phyloP scores from a whole-genome alignment of 345 rosid species.

The Citrus glauca region DNA sequence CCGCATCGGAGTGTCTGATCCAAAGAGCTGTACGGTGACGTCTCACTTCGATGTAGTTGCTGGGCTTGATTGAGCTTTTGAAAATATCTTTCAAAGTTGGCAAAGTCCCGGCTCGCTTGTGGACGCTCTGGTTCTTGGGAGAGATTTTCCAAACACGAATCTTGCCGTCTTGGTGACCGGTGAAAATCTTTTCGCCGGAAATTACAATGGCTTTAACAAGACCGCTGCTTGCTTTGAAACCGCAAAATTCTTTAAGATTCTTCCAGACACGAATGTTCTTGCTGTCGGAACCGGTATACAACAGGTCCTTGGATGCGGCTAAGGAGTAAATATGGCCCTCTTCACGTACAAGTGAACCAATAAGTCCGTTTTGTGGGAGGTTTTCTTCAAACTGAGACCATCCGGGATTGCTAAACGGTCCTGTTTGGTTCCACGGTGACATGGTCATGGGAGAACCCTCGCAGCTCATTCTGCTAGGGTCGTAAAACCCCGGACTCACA shows the following conservation, averaged over 20 bases:
- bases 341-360: constrained; percentile 86
- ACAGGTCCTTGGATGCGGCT: constrained; percentile 77
- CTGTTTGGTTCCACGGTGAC: constrained; percentile 94
- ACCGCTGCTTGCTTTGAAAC: constrained; percentile 89
- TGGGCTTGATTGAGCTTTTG: constrained; percentile 79
- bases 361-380: constrained; percentile 54
- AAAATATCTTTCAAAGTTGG: constrained; percentile 86
- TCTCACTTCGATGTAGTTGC: constrained; percentile 76
- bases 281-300: constrained; percentile 94
- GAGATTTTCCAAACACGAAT: constrained; percentile 86
- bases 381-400: constrained; percentile 48
- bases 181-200: constrained; percentile 74
- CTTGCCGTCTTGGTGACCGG: constrained; percentile 94
- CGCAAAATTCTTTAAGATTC: constrained; percentile 77
- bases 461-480: constrained; percentile 59
- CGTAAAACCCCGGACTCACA: constrained; percentile 39
- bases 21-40: constrained; percentile 67
- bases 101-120: constrained; percentile 73
- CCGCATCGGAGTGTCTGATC: constrained; percentile 92
- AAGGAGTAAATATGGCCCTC: constrained; percentile 95
- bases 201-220: constrained; percentile 86
- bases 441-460: constrained; percentile 92
- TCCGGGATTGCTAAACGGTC: constrained; percentile 40
- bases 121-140: constrained; percentile 58
- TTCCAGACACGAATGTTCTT: constrained; percentile 98